Evolutionary conservation across 1,284 basidiomycete genomes (phyloP).

Genomic region (Amylostereum chailletii): DNA sequence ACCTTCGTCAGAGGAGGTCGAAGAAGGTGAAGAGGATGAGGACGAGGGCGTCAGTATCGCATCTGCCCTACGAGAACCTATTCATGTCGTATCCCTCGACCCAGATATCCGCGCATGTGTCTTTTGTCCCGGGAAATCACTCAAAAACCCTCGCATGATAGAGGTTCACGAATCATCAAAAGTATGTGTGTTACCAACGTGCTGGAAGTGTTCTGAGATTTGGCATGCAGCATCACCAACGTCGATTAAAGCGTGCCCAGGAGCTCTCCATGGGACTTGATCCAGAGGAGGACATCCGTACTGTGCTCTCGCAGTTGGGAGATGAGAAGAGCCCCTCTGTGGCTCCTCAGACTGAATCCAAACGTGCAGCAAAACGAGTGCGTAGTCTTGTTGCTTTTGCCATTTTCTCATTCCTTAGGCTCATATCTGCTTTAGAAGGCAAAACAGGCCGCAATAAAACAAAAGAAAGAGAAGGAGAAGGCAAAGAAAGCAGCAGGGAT

Average conservation of each 20-base stretch:
- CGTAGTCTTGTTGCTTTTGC: conserved; percentile 7
- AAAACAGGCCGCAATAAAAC: conserved; percentile 27
- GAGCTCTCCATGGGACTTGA: conserved; percentile 27
- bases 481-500: conserved; percentile 20
- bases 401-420: background rate
- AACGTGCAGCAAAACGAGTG: conserved; percentile 50
- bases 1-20: conserved; percentile 14
- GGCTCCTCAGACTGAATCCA: conserved; percentile 27
- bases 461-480: conserved; percentile 30
- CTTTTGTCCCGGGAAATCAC: conserved; percentile 64
- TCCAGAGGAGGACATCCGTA: conserved; percentile 35
- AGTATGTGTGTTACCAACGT: conserved; percentile 39
- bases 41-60: conserved; percentile 30
- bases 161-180: conserved; percentile 55
- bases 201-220: background rate
- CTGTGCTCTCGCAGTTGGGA: conserved; percentile 1
- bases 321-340: background rate
- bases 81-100: conserved; percentile 50
- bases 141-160: conserved; percentile 60
- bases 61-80: conserved; percentile 53
- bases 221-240: conserved; percentile 44
- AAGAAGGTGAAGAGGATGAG: conserved; percentile 20
- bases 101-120: conserved; percentile 53
- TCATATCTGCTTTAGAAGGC: conserved; percentile 27
- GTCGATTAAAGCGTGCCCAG: conserved; percentile 46